Percentiles rank a stretch among this genome's conserved stretches.
Evolutionary conservation across 2,329 filamentous ascomycete species (phyloP).

Genomic region (Ophiostoma perfectum): DNA sequence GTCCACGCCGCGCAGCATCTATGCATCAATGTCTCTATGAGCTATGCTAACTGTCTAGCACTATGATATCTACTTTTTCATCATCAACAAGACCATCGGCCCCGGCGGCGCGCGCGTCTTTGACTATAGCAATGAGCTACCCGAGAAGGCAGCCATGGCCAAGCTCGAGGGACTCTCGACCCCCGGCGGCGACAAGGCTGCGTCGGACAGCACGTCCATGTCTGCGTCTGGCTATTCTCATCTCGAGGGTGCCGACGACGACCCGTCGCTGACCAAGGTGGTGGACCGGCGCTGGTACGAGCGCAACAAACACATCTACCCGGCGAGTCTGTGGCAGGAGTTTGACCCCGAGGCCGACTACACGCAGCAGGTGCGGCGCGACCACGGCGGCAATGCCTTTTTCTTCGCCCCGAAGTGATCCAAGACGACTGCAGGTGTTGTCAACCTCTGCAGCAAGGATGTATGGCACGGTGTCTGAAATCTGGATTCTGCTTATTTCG

Average conservation of each 20-base stretch:
- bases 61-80: slow-evolving; percentile 95
- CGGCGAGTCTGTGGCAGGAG: slow-evolving; percentile 90
- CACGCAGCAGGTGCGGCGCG: slow-evolving; percentile 67
- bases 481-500: too few relatives aligned
- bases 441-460: too few relatives aligned
- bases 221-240: slow-evolving; percentile 36
- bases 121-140: slow-evolving; percentile 58
- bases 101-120: slow-evolving; percentile 71
- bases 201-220: slow-evolving; percentile 29
- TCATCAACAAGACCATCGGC: slow-evolving; percentile 77
- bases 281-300: slow-evolving; percentile 97
- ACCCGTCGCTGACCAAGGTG: slow-evolving; percentile 81
- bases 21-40: background rate
- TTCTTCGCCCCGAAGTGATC: slow-evolving; percentile 59
- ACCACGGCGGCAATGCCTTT: slow-evolving; percentile 85
- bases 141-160: slow-evolving; percentile 27
- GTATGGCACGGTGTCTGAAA: too few relatives aligned
- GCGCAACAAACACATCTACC: slow-evolving; percentile 96
- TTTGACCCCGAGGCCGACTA: slow-evolving; percentile 91
- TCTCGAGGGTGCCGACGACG: slow-evolving; percentile 71
- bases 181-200: slow-evolving; percentile 18
- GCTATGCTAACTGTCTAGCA: slow-evolving; percentile 53
- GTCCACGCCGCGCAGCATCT: background rate
- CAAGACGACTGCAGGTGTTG: too few relatives aligned
- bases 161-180: slow-evolving; percentile 6